These are phyloP conservation scores for Cladosporium sp. DNA, from an alignment of 2,329 filamentous ascomycete species.

Conservation along the genomic window DNA sequence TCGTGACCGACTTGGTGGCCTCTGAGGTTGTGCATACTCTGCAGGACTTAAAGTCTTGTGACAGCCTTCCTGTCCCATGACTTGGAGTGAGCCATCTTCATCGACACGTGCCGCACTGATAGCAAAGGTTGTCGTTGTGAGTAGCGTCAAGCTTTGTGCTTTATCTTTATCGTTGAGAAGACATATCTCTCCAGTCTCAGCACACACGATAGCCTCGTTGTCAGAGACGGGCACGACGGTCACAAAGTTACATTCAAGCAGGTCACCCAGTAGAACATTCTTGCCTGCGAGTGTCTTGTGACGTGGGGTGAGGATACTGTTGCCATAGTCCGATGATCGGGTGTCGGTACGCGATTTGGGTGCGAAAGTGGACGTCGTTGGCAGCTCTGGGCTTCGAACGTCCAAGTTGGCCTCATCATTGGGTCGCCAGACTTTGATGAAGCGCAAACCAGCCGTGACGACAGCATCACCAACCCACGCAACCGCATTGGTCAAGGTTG, in stretches of 20 bases:
- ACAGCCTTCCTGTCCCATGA: conserved; percentile 67
- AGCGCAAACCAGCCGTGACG: conserved; percentile 83
- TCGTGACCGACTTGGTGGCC: conserved; percentile 20
- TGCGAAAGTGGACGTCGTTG: conserved; percentile 25
- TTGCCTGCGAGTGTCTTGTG: conserved; percentile 77
- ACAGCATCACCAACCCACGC: conserved; percentile 84
- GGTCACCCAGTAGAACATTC: conserved; percentile 78
- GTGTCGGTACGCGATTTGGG: conserved; percentile 37
- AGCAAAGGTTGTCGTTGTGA: conserved; percentile 66
- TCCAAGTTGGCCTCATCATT: conserved; percentile 58
- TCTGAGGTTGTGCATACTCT: conserved; percentile 33
- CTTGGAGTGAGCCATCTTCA: conserved; percentile 58
- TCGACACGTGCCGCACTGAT: conserved; percentile 67
- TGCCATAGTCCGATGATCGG: conserved; percentile 33
- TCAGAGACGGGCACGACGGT: conserved; percentile 72
- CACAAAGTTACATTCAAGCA: conserved; percentile 83
- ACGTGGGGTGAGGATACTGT: conserved; percentile 41
- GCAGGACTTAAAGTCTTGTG: conserved; percentile 47
- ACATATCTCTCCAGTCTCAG: conserved; percentile 87
- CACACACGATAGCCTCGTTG: conserved; percentile 76
- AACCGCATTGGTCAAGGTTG: conserved; percentile 80
- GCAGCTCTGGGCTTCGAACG: conserved; percentile 18
- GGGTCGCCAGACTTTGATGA: conserved; percentile 90
- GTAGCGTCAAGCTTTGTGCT: conserved; percentile 67
- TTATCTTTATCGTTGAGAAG: conserved; percentile 75